These are phyloP conservation scores for Domatiomyces catenatus DNA, from an alignment of 2,329 filamentous ascomycete species.

Conservation along the genomic window DNA sequence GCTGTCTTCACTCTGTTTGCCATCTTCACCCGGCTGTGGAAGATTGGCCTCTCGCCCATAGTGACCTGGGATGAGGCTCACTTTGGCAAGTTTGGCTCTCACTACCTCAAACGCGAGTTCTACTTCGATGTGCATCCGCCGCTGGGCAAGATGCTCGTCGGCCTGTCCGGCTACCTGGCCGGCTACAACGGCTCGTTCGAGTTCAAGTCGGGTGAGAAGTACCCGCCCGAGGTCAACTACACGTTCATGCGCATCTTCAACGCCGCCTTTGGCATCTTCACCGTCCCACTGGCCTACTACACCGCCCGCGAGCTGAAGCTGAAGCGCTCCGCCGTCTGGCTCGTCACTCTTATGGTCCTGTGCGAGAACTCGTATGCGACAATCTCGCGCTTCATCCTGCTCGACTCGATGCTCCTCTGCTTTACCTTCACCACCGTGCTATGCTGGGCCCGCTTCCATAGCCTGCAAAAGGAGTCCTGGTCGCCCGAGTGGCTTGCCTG, in stretches of 20 bases:
- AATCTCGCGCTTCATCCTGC: constrained; percentile 92
- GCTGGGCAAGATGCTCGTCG: constrained; percentile 95
- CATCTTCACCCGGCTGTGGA: constrained; percentile 53
- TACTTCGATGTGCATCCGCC: constrained; percentile 97
- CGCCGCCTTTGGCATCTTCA: constrained; percentile 80
- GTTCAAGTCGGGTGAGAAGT: constrained; percentile 95
- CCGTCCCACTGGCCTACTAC: constrained; percentile 85
- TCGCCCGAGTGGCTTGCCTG: constrained; percentile 85
- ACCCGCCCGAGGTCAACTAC: constrained; percentile 86
- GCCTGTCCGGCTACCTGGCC: constrained; percentile 85
- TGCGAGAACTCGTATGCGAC: constrained; percentile 99
- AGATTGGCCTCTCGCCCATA: constrained; percentile 53
- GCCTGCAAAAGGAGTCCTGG: constrained; percentile 71
- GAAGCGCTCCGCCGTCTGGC: constrained; percentile 74
- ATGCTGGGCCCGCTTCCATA: constrained; percentile 95
- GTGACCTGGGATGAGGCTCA: constrained; percentile 66
- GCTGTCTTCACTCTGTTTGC: constrained; percentile 47
- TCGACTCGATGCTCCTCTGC: constrained; percentile 96
- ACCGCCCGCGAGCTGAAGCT: constrained; percentile 85
- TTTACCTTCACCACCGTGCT: constrained; percentile 96
- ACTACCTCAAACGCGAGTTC: constrained; percentile 98
- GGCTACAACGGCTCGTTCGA: constrained; percentile 99
- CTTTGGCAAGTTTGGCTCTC: constrained; percentile 80
- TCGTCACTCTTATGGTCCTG: constrained; percentile 89
- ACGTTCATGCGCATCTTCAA: constrained; percentile 99